Conservation (phyloP, 2,329 filamentous ascomycete genomes). For the Emergomyces orientalis region DNA sequence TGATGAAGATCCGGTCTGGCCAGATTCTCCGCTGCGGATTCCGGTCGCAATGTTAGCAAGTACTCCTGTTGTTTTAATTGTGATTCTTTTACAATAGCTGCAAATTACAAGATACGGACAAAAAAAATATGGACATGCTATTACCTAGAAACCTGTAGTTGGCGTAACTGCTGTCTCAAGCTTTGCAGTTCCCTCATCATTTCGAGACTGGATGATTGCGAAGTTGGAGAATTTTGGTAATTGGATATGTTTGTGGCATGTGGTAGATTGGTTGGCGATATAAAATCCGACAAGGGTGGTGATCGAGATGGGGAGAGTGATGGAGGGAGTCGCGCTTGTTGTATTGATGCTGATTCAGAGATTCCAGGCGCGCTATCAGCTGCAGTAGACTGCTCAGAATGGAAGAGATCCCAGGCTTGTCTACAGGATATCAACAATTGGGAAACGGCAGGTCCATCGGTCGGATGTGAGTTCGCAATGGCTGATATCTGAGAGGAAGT, state of each 20-base stretch:
- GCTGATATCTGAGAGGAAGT: not conserved
- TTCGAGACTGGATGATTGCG: not conserved
- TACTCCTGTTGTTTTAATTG: not conserved
- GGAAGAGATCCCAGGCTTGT: not conserved
- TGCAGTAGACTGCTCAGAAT: not conserved
- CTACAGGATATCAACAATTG: not conserved
- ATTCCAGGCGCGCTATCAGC: not conserved
- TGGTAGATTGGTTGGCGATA: not conserved
- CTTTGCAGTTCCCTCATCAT: not conserved
- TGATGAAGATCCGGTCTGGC: not conserved
- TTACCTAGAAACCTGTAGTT: not conserved
- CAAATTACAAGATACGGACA: too few species aligned
- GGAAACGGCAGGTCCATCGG: not conserved
- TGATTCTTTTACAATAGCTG: too few species aligned
- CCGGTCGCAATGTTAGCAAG: not conserved
- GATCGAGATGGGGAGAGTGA: not conserved
- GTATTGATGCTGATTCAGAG: not conserved
- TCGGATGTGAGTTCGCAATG: not conserved
- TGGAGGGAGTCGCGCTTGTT: not conserved
- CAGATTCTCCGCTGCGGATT: not conserved
- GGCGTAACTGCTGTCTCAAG: not conserved
- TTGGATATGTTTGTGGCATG: not conserved
- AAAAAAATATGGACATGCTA: not conserved
- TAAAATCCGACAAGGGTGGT: not conserved
- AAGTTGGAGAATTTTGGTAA: not conserved